Evolutionary conservation across 1,284 basidiomycete species (phyloP), one percentile per base, ranked within the genome.

Genomic region (Schizophyllum amplum): DNA sequence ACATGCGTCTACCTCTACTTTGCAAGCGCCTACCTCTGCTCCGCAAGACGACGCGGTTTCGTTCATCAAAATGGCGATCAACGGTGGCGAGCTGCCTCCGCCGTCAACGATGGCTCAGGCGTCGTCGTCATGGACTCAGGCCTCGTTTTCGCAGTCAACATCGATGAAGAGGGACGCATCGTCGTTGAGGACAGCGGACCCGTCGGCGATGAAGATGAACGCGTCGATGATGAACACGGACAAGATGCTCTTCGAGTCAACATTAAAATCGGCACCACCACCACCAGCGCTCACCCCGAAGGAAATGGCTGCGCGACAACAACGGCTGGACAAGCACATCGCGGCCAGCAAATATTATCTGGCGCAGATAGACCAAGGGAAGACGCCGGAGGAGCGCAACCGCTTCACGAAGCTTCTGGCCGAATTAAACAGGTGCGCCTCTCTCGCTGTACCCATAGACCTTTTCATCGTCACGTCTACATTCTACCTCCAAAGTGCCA

Each of bases 291-390:
- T 55, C 52, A n/a, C n/a, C n/a, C n/a, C n/a, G 56, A 58, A 65
- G 20, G 70, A 75, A 51, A 65, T 81, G 4, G 74, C 74, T 25
- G 77, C 77, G 33, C 80, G 79, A 65, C 79, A 83, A 64, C 72
- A 74, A 26, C 73, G 77, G 48, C 73, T 88, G 49, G 82, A 88
- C 62, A 74, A 78, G 51, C 79, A 87, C 59, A 83, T 91, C 57
- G 77, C 83, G 6, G 83, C 87, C 68, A 88, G 82, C 65, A 90
- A 87, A 71, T 66, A 72, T 25, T 69, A 92, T 49, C 81, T 92
- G 72, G 77, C 71, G 22, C 75, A 80, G 62, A 72, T 87, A n/a
- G 65, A 70, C n/a, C 68, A 69, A 54, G 79, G 80, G 23, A 70
- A 72, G 51, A 79, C 77, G n/a, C 80, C 82, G 64, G 78, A 80